A percentile compares a stretch with the other conserved stretches of the same genome.
Evolutionary conservation across 768 basidiomycete genomes (phyloP).

Genomic region (Termitomyces sp.): DNA sequence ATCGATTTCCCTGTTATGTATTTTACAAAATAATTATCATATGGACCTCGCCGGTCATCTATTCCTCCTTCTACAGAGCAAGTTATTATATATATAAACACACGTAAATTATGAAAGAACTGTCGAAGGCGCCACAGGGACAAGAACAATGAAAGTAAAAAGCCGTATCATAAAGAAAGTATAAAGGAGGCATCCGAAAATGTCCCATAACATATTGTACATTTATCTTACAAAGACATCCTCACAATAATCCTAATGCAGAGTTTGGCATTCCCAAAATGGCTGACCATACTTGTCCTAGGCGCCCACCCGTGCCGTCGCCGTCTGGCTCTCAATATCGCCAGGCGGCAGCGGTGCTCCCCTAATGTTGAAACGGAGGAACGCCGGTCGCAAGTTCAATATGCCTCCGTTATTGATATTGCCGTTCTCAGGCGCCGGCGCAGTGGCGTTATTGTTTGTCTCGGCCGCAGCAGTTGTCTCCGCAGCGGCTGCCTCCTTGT

Average conservation of each 20-base stretch:
- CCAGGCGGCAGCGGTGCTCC: conserved; percentile 7
- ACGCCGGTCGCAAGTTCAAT: conserved; percentile 11
- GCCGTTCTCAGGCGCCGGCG: neutral
- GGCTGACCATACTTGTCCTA: neutral
- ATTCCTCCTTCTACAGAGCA: too few relatives aligned
- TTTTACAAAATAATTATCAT: too few relatives aligned
- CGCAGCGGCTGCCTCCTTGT: conserved; percentile 8
- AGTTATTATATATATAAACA: neutral
- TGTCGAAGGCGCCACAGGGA: neutral
- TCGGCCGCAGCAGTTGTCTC: neutral
- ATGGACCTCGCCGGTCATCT: too few relatives aligned
- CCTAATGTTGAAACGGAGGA: conserved; percentile 16
- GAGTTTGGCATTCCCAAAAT: neutral
- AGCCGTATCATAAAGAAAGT: neutral
- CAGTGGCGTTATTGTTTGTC: neutral
- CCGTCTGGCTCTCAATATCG: conserved; percentile 28
- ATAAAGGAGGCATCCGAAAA: neutral
- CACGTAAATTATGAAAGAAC: neutral
- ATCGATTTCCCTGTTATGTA: neutral
- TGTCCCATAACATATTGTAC: neutral
- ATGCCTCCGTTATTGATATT: conserved; percentile 5
- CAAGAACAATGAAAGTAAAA: neutral
- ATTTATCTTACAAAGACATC: neutral
- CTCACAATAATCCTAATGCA: neutral
- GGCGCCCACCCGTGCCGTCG: conserved; percentile 15